Evolutionary conservation across 2,329 filamentous ascomycete species (phyloP), one percentile per base, ranked within the genome.

Genomic region (Neonectria hederae): DNA sequence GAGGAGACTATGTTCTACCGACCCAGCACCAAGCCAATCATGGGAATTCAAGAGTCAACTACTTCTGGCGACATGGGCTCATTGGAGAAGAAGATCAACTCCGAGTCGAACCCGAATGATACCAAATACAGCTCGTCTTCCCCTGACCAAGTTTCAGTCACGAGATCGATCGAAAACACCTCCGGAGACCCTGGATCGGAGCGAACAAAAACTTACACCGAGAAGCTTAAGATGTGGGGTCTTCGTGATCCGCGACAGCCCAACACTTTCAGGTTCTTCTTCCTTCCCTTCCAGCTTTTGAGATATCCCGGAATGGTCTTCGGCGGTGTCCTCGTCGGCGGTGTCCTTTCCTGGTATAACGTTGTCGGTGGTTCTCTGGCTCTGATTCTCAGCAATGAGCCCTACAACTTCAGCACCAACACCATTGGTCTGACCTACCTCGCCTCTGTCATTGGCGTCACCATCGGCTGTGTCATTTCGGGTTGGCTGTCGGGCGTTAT

Each of bases 1-100:
- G 70, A 74, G 14, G 72, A 74, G 52, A 74, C 72, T 0, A 74
- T 72, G 65, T 72, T 64, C 52, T 69, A 67, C 49, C 65, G 69
- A 6, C 54, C 63, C 7, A 49, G 22, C 22, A 45, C 13, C 4
- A 32, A 60, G 19, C 53, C 49, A 4, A 26, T 62, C 10, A 24
- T 46, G 1, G 56, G 48, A 13, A 57, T 67, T 7, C 35, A 42
- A 1, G 58, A 60, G 6, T 14, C 51, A 45, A 24, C 30, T 11
- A n/a, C 17, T 10, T 26, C 8, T 30, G 22, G 49, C 3, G 51
- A 45, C 14, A 17, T 43, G 5, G 57, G 51, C 13, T 32, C 52
- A 13, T 10, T 46, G 19, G 55, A 62, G n/a, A 54, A 60, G 35
- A 40, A 63, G 46, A 65, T 43, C 19, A 60, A 32, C n/a, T 43